phyloP scores from a whole-genome alignment of 306 rosid species.

The Benincasa hispida region DNA sequence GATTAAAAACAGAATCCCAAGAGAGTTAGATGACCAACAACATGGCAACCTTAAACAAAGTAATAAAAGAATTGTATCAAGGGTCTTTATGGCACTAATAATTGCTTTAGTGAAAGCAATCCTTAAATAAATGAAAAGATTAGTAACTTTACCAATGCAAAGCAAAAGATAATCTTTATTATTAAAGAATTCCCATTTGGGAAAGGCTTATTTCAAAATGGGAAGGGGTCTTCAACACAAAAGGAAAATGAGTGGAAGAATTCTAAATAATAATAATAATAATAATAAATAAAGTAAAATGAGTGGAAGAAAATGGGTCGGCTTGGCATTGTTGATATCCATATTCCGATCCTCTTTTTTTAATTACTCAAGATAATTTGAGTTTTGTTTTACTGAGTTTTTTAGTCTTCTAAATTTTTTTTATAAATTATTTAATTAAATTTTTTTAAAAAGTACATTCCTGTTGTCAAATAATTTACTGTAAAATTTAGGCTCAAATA shows the following conservation, averaged over 20 bases:
- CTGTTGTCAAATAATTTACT: not conserved
- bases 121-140: conserved; percentile 9
- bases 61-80: not conserved
- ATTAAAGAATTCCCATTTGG: conserved; percentile 1
- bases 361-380: not conserved
- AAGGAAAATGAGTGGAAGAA: not conserved
- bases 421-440: no score
- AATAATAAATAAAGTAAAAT: not conserved
- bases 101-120: not conserved
- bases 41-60: not conserved
- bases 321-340: not conserved
- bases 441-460: not conserved
- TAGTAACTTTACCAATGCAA: not conserved
- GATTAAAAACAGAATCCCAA: not conserved
- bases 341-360: not conserved
- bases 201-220: not conserved
- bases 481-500: not conserved
- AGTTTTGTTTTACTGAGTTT: not conserved
- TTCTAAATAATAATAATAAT: not conserved
- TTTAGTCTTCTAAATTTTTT: not conserved
- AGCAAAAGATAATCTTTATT: not conserved
- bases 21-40: not conserved
- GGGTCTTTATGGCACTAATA: not conserved
- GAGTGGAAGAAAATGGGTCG: conserved; percentile 3
- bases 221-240: not conserved